Conservation (phyloP, 176 grass and related monocot species). For the Hyparrhenia diplandra region DNA sequence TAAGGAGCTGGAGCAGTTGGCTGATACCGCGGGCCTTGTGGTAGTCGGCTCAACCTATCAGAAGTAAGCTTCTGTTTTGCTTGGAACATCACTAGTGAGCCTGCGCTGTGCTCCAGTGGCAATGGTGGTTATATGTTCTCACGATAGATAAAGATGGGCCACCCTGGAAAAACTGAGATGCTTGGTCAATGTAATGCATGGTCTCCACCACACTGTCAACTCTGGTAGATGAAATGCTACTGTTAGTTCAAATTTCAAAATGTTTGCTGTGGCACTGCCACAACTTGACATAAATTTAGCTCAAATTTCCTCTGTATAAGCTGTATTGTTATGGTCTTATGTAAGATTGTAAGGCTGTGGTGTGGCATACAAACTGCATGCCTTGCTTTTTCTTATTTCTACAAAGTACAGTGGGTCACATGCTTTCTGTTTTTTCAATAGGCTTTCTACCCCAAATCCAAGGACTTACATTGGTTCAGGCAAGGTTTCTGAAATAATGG, state of each 20-base stretch:
- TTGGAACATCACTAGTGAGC: neutral
- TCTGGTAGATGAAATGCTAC: neutral
- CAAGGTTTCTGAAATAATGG: too few species aligned
- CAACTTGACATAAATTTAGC: neutral
- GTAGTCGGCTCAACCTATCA: slow-evolving; percentile 80
- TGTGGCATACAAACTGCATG: neutral
- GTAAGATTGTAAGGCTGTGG: too few species aligned
- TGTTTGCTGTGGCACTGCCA: neutral
- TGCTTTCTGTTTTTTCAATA: slow-evolving; percentile 34
- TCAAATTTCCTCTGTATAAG: neutral
- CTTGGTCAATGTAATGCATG: neutral
- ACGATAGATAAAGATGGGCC: too few species aligned
- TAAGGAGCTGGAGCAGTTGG: slow-evolving; percentile 86
- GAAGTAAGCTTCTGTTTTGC: slow-evolving; percentile 51
- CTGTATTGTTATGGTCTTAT: too few species aligned
- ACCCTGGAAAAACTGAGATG: neutral
- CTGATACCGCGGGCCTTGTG: slow-evolving; percentile 73
- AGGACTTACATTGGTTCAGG: neutral
- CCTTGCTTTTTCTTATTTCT: neutral
- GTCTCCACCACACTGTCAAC: neutral
- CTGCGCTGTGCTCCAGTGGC: neutral
- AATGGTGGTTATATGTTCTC: neutral
- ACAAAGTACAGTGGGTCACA: neutral
- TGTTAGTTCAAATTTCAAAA: neutral
- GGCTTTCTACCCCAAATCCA: slow-evolving; percentile 70